Evolutionary conservation across 768 basidiomycete species (phyloP), one percentile per base, ranked within the genome.

Genomic region (Russula earlei): DNA sequence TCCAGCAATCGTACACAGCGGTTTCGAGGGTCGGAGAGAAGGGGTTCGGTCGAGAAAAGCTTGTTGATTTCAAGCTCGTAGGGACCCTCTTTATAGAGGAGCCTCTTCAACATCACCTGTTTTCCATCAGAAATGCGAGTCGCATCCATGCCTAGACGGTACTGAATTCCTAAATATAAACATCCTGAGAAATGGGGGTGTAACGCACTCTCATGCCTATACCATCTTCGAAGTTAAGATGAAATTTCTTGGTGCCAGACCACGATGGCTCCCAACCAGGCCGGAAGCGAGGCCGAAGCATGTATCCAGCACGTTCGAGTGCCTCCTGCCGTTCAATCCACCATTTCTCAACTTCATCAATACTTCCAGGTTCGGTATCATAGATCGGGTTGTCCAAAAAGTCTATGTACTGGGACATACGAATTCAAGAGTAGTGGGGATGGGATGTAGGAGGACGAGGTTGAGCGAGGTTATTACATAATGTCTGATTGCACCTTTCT

Each of bases 191-290:
- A 15, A 24, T 12, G 15, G 12, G 22, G 22, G 15, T 41, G 1
- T 20, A 4, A 4, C 44, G n/a, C 15, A 45, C 27, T 8, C 4
- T 9, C 1, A 45, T 2, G 19, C 3, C 9, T 11, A 11, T 47
- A 4, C 48, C 54, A 31, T 55, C 54, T 33, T 49, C 54, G 7
- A 20, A 24, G 12, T 49, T 8, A 2, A 17, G 3, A n/a, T 19
- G 29, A 0, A 3, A 11, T 19, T 44, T 55, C 1, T 38, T 9
- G 0, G 48, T 49, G 33, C 54, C 54, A 7, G 2, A 4, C 54
- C 54, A 55, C 8, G 54, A 55, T 5, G 54, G 54, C 25, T 11
- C 5, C 54, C 48, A 49, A n/a, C 17, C 40, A 15, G 31, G 47
- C 7, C 33, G 46, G 24, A 41, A 54, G 17, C 53, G 53, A 15